Evolutionary conservation across 352 stramenopile species (phyloP), one percentile per base, ranked within the genome.

Genomic region (Albugo laibachii): DNA sequence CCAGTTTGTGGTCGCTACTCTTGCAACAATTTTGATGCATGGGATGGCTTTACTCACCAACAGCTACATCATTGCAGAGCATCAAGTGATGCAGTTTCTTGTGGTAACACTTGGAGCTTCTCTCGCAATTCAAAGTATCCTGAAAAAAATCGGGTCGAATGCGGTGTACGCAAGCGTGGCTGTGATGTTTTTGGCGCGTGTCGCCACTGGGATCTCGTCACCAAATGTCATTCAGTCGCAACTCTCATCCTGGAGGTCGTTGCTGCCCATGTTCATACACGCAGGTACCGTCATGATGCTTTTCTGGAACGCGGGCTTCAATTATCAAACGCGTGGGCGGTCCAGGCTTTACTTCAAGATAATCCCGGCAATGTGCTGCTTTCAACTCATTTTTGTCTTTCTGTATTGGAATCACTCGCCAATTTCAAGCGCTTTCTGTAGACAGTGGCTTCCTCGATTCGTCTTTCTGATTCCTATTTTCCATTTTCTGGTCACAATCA

Each of bases 1-100:
- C 8, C 8, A 10, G 3, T 3, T 31, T 31, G 24, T 31, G 24
- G 24, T 31, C 24, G 24, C 24, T 31, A 10, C 24, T 31, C 24
- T 31, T 31, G 3, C 24, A 31, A 31, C 24, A 8, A 31, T 31
- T 16, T 46, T 86, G 12, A 48, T 86, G 21, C 78, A 88, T 47
- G 53, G 61, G 13, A 51, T 85, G 13, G 64, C 65, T 11, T 56
- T 87, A 19, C 59, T 87, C 15, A 89, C 79, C 31, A 92, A 92
- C 51, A 88, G 74, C 60, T 92, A 81, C 54, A 82, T 92, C 21
- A 69, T 87, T n/a, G 61, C 70, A 8, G 77, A 92, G 45, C 49
- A 61, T 47, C 63, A 60, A 20, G 72, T 83, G 10, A 75, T 86
- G 57, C 59, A 68, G 18, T 92, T 86, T 41, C 48, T 92, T 37